Base-by-base conservation (phyloP, 129 eudicot genomes). In the Centaurea solstitialis region DNA sequence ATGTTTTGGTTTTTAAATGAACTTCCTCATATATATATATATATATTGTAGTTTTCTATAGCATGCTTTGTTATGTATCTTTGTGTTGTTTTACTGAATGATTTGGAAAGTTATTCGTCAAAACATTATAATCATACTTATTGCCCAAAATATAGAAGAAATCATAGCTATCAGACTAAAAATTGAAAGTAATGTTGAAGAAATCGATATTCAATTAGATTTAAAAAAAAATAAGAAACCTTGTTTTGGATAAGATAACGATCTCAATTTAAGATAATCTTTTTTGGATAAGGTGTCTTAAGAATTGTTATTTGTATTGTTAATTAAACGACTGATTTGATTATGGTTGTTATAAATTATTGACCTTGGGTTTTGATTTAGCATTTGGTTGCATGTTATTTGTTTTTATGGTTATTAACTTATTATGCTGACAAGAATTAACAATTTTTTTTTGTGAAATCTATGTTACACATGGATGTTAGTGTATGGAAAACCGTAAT, bases 401-500 rank as follows among this genome's bases (percentile, higher is more conserved):
- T 18, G 35, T 59, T 5, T 5, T 35, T 17, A 7, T 75, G n/a
- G 69, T 74, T 75, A 30, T 62, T 21, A n/a, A 10, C 47, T 74
- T 75, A 30, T 62, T 21, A n/a, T 20, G 68, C 68, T 62, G 68
- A 62, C 24, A 62, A 20, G 30, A 26, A 69, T 61, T 76, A 22
- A 76, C 47, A 39, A 33, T 62, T 62, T 59, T 62, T 62, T 59
- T 62, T 62, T 2, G 68, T 62, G 68, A 62, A 62, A 62, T 62
- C 24, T 62, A 9, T 62, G 68, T 24, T 62, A 62, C 68, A 62
- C 68, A 20, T 62, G 68, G 68, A 62, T 62, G 26, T 62, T 62
- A 79, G 79, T 87, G 82, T 90, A 70, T 76, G 88, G 79, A 66
- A 66, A 65, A 68, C 7, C 24, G n/a, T 79, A 64, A 82, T 37